Base-by-base conservation (phyloP, 495 filamentous ascomycete genomes). In the Parmelia sp. region DNA sequence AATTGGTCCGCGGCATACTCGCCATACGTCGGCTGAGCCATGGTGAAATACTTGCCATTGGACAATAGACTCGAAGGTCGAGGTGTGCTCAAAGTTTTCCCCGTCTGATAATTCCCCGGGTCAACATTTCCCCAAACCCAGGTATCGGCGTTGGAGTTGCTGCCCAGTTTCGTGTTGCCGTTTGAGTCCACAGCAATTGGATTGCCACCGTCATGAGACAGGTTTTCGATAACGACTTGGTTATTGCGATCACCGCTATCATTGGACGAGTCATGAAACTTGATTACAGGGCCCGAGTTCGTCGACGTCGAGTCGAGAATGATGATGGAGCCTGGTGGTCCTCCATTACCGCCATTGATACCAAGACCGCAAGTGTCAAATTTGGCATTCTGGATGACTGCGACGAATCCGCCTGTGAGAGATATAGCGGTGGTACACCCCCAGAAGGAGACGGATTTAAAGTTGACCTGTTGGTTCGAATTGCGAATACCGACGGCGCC, bases 1-100 rank as follows among this genome's bases (percentile, higher is more conserved):
- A 85, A 69, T 47, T 78, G 71, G 33, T 71, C 70, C n/a, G 63
- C 42, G 17, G 66, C 58, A 33, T 71, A 71, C n/a, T 77, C 66
- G 37, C 67, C 58, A 59, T 85, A 85, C 58, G 83, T 82, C 9
- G 84, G 84, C 68, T 84, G 83, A 25, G 80, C 78, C 68, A 74
- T 80, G n/a, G 74, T 74, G 69, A 82, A 83, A 69, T 76, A 84
- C 14, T 74, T 74, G 3, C 75, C 75, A 57, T 73, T 67, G 37
- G 68, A 65, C 17, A 85, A 74, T 19, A 76, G 65, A 0, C 69
- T 69, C 3, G 78, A 74, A 10, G 80, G 73, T 0, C 69, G 66
- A 71, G 77, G 74, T 15, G 81, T 68, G 0, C 76, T 72, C 23
- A 63, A 69, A 58, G 59, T 76, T 68, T 60, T 75, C 58, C 49